Base-by-base conservation (phyloP, 2,329 filamentous ascomycete genomes). In the Biscogniauxia sp. region DNA sequence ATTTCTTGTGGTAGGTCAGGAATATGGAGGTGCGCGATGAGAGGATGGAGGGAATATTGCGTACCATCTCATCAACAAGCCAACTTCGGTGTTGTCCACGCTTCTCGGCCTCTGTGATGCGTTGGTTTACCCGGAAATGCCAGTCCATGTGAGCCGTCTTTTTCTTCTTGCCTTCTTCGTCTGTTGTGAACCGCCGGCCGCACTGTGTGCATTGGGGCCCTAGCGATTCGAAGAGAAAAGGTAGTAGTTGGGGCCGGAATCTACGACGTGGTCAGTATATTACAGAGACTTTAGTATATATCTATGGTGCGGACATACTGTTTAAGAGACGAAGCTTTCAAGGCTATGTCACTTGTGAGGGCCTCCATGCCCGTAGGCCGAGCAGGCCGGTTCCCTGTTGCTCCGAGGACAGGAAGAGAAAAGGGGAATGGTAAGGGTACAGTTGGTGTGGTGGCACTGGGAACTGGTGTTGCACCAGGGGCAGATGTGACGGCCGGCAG, bases 121-220 rank as follows among this genome's bases (percentile, higher is more conserved):
- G 89, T 70, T 93, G 90, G 71, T 97, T 94, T 23, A 94, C 93
- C 59, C 90, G 88, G 78, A 99, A 99, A 76, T 99, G 95, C 95
- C 95, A 99, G 76, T 99, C 95, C 81, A 99, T 88, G 73, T 99
- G 95, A 2, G 89, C 87, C 23, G 89, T 91, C 79, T 98, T 98
- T 79, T 90, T 91, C 72, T 89, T 88, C 69, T 87, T 90, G 13
- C 94, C 94, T 65, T 91, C 87, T 13, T 88, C 86, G 54, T 91
- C 91, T 4, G 85, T 85, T 57, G 84, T 84, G 75, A 99, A 99
- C 1, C 95, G 88, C 61, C 93, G 86, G 23, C 94, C 95, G 73
- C 95, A 99, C 61, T 94, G 94, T 13, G 89, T 91, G 74, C 95
- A 99, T 59, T 93, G 91, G 61, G 93, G 91, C 0, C 94, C 91